These are phyloP conservation scores for Russula vinacea DNA, from an alignment of 768 basidiomycete species.

Conservation along the genomic window DNA sequence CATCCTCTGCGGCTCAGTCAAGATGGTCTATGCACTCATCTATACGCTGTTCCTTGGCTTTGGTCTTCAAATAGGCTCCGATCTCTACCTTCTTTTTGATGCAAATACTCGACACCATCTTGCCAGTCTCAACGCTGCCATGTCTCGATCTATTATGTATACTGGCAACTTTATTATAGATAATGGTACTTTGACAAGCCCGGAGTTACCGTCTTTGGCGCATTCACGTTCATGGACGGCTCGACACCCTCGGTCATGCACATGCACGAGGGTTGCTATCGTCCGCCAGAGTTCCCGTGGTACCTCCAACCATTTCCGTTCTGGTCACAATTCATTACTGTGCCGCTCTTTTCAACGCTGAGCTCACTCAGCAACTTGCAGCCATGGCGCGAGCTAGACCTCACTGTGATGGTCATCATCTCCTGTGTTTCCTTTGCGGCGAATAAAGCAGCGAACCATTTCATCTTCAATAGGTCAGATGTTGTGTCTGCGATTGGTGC, in stretches of 20 bases:
- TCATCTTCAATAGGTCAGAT: slow-evolving; percentile 81
- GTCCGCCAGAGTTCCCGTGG: slow-evolving; percentile 64
- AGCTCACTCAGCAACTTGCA: slow-evolving; percentile 77
- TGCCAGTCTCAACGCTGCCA: slow-evolving; percentile 49
- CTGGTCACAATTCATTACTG: slow-evolving; percentile 74
- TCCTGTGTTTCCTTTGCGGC: slow-evolving; percentile 76
- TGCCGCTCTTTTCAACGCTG: slow-evolving; percentile 68
- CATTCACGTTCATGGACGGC: slow-evolving; percentile 63
- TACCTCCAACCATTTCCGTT: slow-evolving; percentile 77
- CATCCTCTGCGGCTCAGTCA: slow-evolving; percentile 78
- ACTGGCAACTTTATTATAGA: slow-evolving; percentile 69
- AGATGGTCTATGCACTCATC: slow-evolving; percentile 87
- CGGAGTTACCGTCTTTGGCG: slow-evolving; percentile 50
- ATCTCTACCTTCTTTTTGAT: slow-evolving; percentile 73
- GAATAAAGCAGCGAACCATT: slow-evolving; percentile 80
- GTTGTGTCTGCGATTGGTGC: slow-evolving; percentile 83
- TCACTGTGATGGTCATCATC: slow-evolving; percentile 81
- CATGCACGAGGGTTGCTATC: slow-evolving; percentile 66
- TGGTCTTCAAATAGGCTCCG: slow-evolving; percentile 79
- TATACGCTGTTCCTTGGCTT: slow-evolving; percentile 84
- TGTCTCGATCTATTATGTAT: slow-evolving; percentile 50
- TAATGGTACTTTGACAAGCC: slow-evolving; percentile 42
- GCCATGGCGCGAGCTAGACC: slow-evolving; percentile 65
- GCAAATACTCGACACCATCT: slow-evolving; percentile 51
- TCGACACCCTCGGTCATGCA: slow-evolving; percentile 46